Base-by-base conservation (phyloP, 2,329 filamentous ascomycete genomes). In the Diaporthe longicolla region DNA sequence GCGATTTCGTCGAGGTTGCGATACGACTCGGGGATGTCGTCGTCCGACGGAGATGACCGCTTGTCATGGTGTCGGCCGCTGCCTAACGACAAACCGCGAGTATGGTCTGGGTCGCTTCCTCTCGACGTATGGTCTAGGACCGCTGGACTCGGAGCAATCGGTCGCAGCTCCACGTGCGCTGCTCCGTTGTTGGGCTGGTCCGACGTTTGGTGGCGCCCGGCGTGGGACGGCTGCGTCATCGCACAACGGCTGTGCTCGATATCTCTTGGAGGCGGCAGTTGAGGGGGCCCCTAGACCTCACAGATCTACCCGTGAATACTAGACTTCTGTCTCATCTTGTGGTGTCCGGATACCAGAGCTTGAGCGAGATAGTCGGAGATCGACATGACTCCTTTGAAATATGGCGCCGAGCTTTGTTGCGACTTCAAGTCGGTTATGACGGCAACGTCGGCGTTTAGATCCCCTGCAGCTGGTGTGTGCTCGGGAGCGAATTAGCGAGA, bases 1-100 rank as follows among this genome's bases (percentile, higher is more conserved):
- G 76, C 68, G n/a, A 74, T 76, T 73, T 80, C 76, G 70, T 79
- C 76, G 10, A 79, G 68, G 55, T 77, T 78, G 15, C 24, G 71
- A 61, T 77, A 78, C 52, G 70, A 76, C 32, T 74, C 73, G 3
- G 81, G 81, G 8, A 77, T 76, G 40, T 80, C 74, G 73, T 82
- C 80, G 21, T 74, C 70, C 57, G 76, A 70, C 13, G 73, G 52
- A 45, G 26, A 52, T 21, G 72, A 65, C 3, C 63, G 73, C 57
- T 48, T n/a, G 26, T 57, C n/a, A 24, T 57, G 59, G n/a, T 55
- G 37, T 45, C 19, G n/a, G 48, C 63, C 63, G 13, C 24, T 24
- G 7, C 45, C 19, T 52, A n/a, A 21, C n/a, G 59, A 26, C 48
- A 21, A 7, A 13, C 29, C 6, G 24, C n/a, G 52, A 50, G 52